These are phyloP conservation scores for Sesbania bispinosa DNA, from an alignment of 306 rosid genomes.

Conservation along the genomic window DNA sequence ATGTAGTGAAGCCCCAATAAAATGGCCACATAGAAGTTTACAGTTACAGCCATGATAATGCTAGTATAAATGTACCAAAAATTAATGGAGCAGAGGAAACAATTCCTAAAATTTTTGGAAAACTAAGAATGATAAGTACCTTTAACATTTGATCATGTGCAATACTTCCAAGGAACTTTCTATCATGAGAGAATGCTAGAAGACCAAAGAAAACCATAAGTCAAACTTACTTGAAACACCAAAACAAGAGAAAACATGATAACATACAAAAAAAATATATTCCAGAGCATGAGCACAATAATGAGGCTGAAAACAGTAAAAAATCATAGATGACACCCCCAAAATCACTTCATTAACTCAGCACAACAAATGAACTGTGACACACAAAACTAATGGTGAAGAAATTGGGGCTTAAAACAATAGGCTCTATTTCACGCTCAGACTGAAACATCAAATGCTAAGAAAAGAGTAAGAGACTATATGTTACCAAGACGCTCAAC, in stretches of 20 bases:
- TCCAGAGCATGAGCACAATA: not conserved
- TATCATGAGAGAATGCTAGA: slow-evolving; percentile 77
- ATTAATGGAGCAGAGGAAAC: not conserved
- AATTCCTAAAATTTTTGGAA: not conserved
- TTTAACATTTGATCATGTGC: slow-evolving; percentile 74
- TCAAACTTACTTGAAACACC: slow-evolving; percentile 16
- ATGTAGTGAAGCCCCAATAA: not conserved
- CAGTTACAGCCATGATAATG: not conserved
- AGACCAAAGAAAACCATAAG: slow-evolving; percentile 29
- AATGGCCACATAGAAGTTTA: not conserved
- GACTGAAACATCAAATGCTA: not conserved
- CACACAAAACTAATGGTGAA: not conserved
- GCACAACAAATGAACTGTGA: not conserved
- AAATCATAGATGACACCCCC: not conserved
- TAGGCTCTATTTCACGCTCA: too few species aligned
- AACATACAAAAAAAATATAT: not conserved
- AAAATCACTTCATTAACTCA: slow-evolving; percentile 3
- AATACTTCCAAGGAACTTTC: slow-evolving; percentile 78
- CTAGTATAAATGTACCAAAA: too few species aligned
- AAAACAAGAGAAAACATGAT: not conserved
- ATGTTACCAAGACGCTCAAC: slow-evolving; percentile 84
- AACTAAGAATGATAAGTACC: slow-evolving; percentile 43
- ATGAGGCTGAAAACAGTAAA: slow-evolving; percentile 9
- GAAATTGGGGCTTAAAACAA: not conserved
- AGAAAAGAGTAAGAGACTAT: slow-evolving; percentile 8